Conservation (phyloP, 2,329 filamentous ascomycete genomes). For the Venturia carpophila region DNA sequence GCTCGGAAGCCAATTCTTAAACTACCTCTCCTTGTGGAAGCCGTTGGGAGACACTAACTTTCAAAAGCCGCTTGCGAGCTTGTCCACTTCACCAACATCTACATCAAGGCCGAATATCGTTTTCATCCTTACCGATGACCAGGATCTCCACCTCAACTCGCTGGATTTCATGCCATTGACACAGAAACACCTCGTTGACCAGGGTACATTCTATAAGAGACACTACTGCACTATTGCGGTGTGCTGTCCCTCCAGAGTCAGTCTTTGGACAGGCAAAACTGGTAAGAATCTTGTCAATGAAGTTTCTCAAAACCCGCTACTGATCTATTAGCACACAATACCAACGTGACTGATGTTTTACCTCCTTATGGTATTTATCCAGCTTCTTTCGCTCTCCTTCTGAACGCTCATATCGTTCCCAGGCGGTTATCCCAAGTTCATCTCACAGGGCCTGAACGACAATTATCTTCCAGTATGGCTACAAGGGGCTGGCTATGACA, state of each 20-base stretch:
- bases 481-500: constrained; percentile 60
- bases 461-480: constrained; percentile 65
- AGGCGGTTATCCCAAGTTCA: constrained; percentile 56
- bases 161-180: constrained; percentile 53
- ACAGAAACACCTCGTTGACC: constrained; percentile 47
- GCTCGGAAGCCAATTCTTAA: neutral
- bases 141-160: constrained; percentile 45
- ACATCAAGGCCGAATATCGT: constrained; percentile 17
- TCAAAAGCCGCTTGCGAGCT: neutral
- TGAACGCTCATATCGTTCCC: neutral
- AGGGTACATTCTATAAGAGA: constrained; percentile 52
- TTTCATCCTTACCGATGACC: constrained; percentile 20
- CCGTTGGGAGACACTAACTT: neutral
- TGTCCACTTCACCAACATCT: neutral
- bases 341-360: constrained; percentile 35
- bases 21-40: neutral
- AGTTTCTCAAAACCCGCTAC: neutral
- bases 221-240: constrained; percentile 60
- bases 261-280: constrained; percentile 56
- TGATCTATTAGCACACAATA: neutral
- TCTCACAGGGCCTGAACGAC: constrained; percentile 56
- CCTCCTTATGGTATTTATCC: constrained; percentile 36
- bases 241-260: constrained; percentile 61
- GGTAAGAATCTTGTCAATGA: constrained; percentile 47
- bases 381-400: neutral